These are phyloP conservation scores for Euphorbia peplus DNA, from an alignment of 345 rosid species.

Conservation along the genomic window DNA sequence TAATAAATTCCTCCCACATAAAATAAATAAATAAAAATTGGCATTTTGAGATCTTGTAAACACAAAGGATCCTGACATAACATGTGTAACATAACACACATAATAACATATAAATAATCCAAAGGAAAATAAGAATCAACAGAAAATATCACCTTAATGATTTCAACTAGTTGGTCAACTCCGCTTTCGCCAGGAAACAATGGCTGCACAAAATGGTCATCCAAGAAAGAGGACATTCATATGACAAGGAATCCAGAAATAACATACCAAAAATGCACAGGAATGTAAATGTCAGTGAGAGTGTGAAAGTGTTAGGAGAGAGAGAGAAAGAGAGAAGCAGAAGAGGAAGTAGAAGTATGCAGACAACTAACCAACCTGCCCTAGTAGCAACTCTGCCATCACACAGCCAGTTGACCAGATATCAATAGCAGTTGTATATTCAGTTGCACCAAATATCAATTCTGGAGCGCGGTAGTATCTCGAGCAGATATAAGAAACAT, in stretches of 20 bases:
- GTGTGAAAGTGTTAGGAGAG: background rate
- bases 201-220: conserved; percentile 52
- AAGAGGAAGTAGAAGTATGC: background rate
- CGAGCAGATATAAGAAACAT: conserved; percentile 92
- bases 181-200: conserved; percentile 98
- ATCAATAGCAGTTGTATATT: conserved; percentile 94
- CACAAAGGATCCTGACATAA: background rate
- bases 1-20: background rate
- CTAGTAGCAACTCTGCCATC: conserved; percentile 93
- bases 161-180: conserved; percentile 94
- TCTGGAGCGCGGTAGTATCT: conserved; percentile 97
- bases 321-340: too few species aligned
- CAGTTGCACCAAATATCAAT: conserved; percentile 92
- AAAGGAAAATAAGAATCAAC: background rate
- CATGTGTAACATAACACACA: background rate
- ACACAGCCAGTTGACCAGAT: conserved; percentile 99
- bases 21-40: conserved; percentile 1
- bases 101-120: background rate
- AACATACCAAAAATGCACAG: conserved; percentile 1
- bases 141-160: conserved; percentile 69
- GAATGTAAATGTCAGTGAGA: background rate
- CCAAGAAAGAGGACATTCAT: background rate
- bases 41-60: background rate
- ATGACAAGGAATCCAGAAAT: conserved; percentile 4
- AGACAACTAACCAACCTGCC: conserved; percentile 48